These are phyloP conservation scores for Penicillium brevicompactum DNA, from an alignment of 2,329 filamentous ascomycete genomes.

Conservation along the genomic window DNA sequence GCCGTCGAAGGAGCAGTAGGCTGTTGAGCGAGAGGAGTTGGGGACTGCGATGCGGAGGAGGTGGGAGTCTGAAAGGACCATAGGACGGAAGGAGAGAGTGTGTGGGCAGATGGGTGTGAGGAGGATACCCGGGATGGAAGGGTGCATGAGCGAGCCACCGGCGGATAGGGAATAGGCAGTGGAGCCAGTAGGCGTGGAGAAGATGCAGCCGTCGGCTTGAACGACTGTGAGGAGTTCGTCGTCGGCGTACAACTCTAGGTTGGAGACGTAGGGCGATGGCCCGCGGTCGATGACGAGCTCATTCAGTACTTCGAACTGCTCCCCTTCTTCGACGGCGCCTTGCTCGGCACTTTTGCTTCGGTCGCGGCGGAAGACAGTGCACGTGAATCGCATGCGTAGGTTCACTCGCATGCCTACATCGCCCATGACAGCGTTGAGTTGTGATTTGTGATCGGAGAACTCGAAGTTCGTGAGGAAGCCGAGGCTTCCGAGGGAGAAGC, in stretches of 20 bases:
- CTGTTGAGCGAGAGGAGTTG: constrained; percentile 80
- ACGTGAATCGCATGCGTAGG: constrained; percentile 97
- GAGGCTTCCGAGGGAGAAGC: constrained; percentile 87
- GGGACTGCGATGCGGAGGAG: constrained; percentile 87
- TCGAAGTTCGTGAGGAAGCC: constrained; percentile 98
- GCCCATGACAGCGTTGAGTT: constrained; percentile 88
- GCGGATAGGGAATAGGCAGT: constrained; percentile 97
- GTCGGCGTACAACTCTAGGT: constrained; percentile 93
- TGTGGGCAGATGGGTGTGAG: constrained; percentile 97
- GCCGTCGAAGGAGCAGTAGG: constrained; percentile 96
- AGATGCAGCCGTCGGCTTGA: constrained; percentile 96
- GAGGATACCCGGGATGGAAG: constrained; percentile 93
- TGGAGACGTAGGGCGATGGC: constrained; percentile 94
- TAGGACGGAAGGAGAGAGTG: constrained; percentile 93
- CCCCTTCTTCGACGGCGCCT: constrained; percentile 76
- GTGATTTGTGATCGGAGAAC: constrained; percentile 83
- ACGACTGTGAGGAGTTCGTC: constrained; percentile 93
- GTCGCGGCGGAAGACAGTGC: constrained; percentile 83
- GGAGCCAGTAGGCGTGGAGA: constrained; percentile 91
- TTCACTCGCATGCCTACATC: constrained; percentile 96
- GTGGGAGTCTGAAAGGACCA: constrained; percentile 96
- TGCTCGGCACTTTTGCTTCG: constrained; percentile 47
- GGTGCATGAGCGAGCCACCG: constrained; percentile 92
- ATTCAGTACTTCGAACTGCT: constrained; percentile 97
- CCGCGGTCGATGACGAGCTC: constrained; percentile 98